Conservation (phyloP, 257 asterid genomes). For the Ocimum tenuiflorum region DNA sequence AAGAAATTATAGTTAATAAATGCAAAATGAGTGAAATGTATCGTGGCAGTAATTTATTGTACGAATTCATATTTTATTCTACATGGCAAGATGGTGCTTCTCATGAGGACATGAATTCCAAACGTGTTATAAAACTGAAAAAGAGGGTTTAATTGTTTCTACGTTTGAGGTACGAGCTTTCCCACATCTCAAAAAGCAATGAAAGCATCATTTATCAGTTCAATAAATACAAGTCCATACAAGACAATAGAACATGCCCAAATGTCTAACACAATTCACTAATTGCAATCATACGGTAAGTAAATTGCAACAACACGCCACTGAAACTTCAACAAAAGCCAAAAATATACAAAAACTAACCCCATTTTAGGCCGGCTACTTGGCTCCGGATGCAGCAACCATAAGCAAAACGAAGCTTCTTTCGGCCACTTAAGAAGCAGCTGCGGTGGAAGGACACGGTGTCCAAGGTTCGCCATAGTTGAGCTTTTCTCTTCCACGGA, state of each 20-base stretch:
- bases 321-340: background rate
- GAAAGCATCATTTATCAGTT: background rate
- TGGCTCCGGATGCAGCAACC: slow-evolving; percentile 95
- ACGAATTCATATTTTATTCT: background rate
- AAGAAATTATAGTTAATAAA: background rate
- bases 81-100: background rate
- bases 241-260: background rate
- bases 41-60: background rate
- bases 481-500: slow-evolving; percentile 59
- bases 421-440: slow-evolving; percentile 93
- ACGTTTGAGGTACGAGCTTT: background rate
- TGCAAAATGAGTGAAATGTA: background rate
- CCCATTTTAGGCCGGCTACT: slow-evolving; percentile 71
- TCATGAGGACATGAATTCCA: slow-evolving; percentile 1
- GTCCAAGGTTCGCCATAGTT: slow-evolving; percentile 76
- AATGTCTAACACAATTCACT: background rate
- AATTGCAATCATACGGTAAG: background rate
- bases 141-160: too few relatives aligned
- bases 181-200: background rate
- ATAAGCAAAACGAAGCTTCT: slow-evolving; percentile 93
- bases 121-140: background rate
- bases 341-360: slow-evolving; percentile 30
- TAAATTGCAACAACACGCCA: background rate
- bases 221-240: background rate
- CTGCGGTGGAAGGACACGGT: slow-evolving; percentile 91